phyloP scores from a whole-genome alignment of 2,329 filamentous ascomycete genomes.

The Ophiostoma fasciatum region DNA sequence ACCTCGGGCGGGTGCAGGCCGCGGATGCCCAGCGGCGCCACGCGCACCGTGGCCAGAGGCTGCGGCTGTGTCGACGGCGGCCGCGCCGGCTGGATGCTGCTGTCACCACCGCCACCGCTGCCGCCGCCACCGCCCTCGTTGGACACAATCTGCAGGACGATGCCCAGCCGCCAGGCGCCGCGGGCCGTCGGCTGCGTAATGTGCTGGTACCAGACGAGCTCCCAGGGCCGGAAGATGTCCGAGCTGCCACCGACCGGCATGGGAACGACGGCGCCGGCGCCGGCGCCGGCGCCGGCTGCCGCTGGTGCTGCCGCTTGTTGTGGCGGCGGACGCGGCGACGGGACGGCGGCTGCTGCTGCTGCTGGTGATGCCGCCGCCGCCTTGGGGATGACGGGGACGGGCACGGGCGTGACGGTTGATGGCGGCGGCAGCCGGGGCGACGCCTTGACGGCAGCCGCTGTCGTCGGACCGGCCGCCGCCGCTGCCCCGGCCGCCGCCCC shows the following conservation, averaged over 20 bases:
- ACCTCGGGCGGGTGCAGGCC: conserved; percentile 8
- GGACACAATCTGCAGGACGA: conserved; percentile 14
- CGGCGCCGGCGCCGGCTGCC: background rate
- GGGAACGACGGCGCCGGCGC: background rate
- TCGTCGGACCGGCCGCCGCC: background rate
- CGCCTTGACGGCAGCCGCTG: background rate
- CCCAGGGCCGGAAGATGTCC: conserved; percentile 19
- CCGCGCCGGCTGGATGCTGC: conserved; percentile 6
- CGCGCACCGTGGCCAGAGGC: conserved; percentile 9
- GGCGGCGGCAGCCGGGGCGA: background rate
- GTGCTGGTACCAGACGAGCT: conserved; percentile 22
- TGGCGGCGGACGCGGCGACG: background rate
- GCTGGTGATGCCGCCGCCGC: no score
- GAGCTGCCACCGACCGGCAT: conserved; percentile 3
- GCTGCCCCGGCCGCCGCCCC: background rate
- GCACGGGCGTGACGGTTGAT: background rate
- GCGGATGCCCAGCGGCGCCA: conserved; percentile 19
- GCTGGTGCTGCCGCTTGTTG: no score
- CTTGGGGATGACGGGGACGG: background rate
- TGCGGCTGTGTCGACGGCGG: conserved; percentile 8
- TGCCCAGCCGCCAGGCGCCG: conserved; percentile 21
- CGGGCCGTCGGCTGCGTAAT: conserved; percentile 17
- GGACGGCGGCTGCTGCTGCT: no score
- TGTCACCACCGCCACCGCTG: no score
- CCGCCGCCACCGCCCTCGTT: background rate